Percentiles rank a stretch among this genome's conserved stretches.
Evolutionary conservation across 306 rosid genomes (phyloP).

Genomic region (Herpetospermum pedunculosum): DNA sequence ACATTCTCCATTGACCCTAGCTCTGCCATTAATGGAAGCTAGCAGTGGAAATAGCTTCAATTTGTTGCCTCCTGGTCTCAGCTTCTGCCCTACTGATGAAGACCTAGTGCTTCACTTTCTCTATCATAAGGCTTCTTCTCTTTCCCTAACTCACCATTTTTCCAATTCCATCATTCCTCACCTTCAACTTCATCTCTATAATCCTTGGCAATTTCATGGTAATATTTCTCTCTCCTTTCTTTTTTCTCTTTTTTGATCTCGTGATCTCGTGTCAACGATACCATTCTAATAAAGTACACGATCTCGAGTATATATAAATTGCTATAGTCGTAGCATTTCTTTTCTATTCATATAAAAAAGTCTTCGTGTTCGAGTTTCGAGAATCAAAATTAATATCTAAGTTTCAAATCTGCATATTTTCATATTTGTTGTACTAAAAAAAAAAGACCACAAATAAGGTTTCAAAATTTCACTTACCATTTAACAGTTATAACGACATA

Average conservation of each 20-base stretch:
- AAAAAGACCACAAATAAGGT: background rate
- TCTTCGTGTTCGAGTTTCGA: background rate
- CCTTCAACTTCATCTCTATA: background rate
- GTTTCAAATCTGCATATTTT: no score
- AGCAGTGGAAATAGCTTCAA: background rate
- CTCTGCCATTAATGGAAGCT: background rate
- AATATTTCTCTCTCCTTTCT: background rate
- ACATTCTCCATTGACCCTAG: background rate
- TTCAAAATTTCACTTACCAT: no score
- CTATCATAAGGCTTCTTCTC: background rate
- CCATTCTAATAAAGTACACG: background rate
- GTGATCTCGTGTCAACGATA: no score
- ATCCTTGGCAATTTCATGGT: conserved; percentile 4
- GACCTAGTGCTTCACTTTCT: conserved; percentile 2
- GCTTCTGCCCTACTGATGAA: conserved; percentile 1
- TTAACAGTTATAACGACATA: no score
- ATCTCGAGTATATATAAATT: no score
- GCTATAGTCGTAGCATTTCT: no score
- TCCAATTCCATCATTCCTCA: background rate
- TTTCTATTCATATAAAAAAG: no score
- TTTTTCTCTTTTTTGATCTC: no score
- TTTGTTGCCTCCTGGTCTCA: background rate
- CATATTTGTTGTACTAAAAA: no score
- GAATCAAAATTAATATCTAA: background rate
- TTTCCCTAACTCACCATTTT: background rate